Conservation (phyloP, 805 yeast species). For the Candida tammaniensis region DNA sequence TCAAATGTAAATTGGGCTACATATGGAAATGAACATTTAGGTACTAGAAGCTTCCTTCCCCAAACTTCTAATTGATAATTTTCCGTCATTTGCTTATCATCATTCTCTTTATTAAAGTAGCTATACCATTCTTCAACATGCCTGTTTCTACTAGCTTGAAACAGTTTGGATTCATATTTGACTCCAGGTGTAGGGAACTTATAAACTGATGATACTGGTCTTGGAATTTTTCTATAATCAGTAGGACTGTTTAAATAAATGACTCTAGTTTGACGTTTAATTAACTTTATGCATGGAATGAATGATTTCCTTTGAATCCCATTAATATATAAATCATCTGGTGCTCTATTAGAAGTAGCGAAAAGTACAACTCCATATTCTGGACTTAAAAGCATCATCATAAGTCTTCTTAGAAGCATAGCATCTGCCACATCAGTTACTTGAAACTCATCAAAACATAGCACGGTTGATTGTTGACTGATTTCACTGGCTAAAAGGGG, state of each 20-base stretch:
- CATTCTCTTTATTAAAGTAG: constrained; percentile 67
- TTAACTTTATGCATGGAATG: constrained; percentile 83
- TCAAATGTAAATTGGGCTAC: constrained; percentile 90
- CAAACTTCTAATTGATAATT: constrained; percentile 56
- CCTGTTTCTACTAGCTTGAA: constrained; percentile 47
- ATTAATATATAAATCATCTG: constrained; percentile 87
- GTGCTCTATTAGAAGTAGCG: constrained; percentile 94
- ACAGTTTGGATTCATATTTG: constrained; percentile 48
- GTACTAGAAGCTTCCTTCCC: constrained; percentile 83
- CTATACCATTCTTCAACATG: constrained; percentile 79
- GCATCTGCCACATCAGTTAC: constrained; percentile 99
- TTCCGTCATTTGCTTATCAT: constrained; percentile 16
- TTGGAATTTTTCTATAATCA: constrained; percentile 86
- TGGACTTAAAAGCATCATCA: constrained; percentile 63
- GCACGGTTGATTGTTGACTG: constrained; percentile 68
- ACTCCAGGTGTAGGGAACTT: constrained; percentile 68
- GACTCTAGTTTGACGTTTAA: constrained; percentile 73
- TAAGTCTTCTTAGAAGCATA: constrained; percentile 80
- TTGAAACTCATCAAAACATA: constrained; percentile 97
- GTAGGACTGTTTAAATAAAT: constrained; percentile 85
- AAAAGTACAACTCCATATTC: constrained; percentile 83
- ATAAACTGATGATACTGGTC: constrained; percentile 79
- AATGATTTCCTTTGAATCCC: constrained; percentile 93
- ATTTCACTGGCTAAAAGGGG: constrained; percentile 83
- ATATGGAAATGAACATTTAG: constrained; percentile 67